Conservation (phyloP, 805 yeast species). For the Geotrichum ghanense region DNA sequence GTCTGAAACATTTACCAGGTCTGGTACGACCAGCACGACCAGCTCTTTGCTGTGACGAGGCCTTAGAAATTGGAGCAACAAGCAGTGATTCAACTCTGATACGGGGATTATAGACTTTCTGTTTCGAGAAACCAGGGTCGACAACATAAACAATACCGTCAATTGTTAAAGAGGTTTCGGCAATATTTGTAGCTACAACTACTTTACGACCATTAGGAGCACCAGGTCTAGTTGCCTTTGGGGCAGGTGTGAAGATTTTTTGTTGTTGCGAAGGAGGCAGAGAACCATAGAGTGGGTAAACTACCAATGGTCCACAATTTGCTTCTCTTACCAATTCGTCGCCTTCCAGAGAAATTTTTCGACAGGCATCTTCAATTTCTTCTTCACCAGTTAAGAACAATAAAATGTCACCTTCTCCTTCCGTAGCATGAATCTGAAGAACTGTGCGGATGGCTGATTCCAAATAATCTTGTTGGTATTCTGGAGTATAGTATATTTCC, state of each 20-base stretch:
- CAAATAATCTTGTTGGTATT: slow-evolving; percentile 86
- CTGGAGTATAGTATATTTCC: slow-evolving; percentile 93
- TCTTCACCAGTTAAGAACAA: slow-evolving; percentile 92
- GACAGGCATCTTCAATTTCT: slow-evolving; percentile 93
- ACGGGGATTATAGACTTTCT: slow-evolving; percentile 92
- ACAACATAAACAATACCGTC: slow-evolving; percentile 97
- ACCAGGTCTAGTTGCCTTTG: slow-evolving; percentile 52
- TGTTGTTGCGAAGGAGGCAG: slow-evolving; percentile 94
- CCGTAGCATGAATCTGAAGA: slow-evolving; percentile 92
- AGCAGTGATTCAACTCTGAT: slow-evolving; percentile 88
- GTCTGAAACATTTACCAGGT: slow-evolving; percentile 94
- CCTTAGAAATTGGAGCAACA: slow-evolving; percentile 94
- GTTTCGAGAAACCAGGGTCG: slow-evolving; percentile 95
- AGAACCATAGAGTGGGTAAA: slow-evolving; percentile 92
- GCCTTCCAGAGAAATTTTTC: slow-evolving; percentile 76
- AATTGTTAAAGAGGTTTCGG: slow-evolving; percentile 94
- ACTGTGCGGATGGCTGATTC: slow-evolving; percentile 95
- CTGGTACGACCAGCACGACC: slow-evolving; percentile 99
- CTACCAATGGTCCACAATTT: slow-evolving; percentile 77
- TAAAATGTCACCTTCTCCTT: slow-evolving; percentile 82
- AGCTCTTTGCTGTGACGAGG: slow-evolving; percentile 96
- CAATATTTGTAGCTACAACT: slow-evolving; percentile 87
- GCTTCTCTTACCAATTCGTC: slow-evolving; percentile 85
- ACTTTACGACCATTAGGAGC: slow-evolving; percentile 95
- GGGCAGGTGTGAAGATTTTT: slow-evolving; percentile 85